phyloP scores from a whole-genome alignment of 805 yeast species.

The Saccharomyces mikatae region DNA sequence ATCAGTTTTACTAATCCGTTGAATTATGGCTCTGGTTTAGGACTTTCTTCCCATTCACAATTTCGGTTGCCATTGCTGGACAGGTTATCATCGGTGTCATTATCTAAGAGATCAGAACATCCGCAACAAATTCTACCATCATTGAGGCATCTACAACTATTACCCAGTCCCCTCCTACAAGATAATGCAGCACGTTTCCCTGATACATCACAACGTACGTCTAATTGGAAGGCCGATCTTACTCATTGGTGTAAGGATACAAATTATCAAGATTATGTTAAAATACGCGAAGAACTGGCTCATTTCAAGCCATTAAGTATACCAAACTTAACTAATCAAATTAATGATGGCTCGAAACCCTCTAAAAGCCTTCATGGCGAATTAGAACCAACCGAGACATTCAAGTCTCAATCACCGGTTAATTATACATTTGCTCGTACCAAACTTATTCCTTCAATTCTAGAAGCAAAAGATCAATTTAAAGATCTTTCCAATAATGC shows the following conservation, averaged over 20 bases:
- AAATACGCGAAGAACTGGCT: conserved; percentile 16
- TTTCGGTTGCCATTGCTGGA: conserved; percentile 1
- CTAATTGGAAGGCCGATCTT: conserved; percentile 27
- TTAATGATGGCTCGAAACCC: neutral
- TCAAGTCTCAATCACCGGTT: neutral
- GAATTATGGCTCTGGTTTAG: conserved; percentile 1
- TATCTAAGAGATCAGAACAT: neutral
- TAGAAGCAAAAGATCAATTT: conserved; percentile 17
- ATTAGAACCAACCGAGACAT: neutral
- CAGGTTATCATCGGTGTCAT: neutral
- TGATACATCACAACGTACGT: conserved; percentile 28
- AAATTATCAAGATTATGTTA: conserved; percentile 25
- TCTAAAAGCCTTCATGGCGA: neutral
- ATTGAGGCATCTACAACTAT: conserved; percentile 24
- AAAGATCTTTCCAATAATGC: conserved; percentile 10
- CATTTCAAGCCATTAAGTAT: conserved; percentile 1
- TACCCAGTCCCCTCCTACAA: conserved; percentile 26
- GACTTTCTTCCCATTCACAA: neutral
- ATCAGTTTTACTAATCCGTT: neutral
- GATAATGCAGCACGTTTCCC: conserved; percentile 28
- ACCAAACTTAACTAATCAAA: neutral
- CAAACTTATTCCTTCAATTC: conserved; percentile 20
- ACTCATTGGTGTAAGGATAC: conserved; percentile 29
- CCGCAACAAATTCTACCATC: conserved; percentile 21
- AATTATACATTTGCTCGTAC: conserved; percentile 4